These are phyloP conservation scores for Helianthus tuberosus DNA, from an alignment of 129 eudicot genomes.

Conservation along the genomic window DNA sequence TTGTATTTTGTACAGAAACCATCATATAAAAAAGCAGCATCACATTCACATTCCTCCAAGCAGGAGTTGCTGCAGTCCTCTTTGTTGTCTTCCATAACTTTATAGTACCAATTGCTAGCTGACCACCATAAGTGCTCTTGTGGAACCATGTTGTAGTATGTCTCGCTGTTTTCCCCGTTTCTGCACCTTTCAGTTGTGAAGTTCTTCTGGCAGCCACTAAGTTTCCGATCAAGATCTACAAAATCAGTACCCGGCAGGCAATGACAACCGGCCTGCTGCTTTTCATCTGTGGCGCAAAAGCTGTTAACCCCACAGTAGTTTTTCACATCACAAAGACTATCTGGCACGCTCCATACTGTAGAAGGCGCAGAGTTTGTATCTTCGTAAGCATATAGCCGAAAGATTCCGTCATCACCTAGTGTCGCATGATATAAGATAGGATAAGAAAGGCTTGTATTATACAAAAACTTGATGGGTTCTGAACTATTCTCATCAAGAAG, in stretches of 20 bases:
- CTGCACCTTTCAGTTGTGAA: conserved; percentile 27
- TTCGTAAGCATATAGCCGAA: conserved; percentile 27
- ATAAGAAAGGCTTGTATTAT: background rate
- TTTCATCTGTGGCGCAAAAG: conserved; percentile 26
- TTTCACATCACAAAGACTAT: conserved; percentile 24
- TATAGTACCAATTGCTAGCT: conserved; percentile 19
- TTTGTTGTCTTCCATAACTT: background rate
- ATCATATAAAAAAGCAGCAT: conserved; percentile 9
- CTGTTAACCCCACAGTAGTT: conserved; percentile 31
- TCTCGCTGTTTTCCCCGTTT: conserved; percentile 12
- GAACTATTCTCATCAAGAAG: background rate
- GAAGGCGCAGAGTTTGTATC: background rate
- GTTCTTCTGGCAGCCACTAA: conserved; percentile 29
- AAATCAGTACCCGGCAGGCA: conserved; percentile 38
- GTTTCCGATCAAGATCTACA: background rate
- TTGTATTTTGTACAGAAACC: conserved; percentile 23
- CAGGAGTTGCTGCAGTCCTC: conserved; percentile 34
- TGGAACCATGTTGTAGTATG: conserved; percentile 5
- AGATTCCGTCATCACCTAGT: conserved; percentile 33
- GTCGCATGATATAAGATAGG: conserved; percentile 14
- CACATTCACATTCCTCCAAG: conserved; percentile 42
- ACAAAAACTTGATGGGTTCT: background rate
- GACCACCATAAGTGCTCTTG: background rate
- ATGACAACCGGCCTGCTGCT: conserved; percentile 7
- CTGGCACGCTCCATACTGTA: background rate